Conservation (phyloP, 129 eudicot species). For the sunflower (Helianthus annuus) region DNA sequence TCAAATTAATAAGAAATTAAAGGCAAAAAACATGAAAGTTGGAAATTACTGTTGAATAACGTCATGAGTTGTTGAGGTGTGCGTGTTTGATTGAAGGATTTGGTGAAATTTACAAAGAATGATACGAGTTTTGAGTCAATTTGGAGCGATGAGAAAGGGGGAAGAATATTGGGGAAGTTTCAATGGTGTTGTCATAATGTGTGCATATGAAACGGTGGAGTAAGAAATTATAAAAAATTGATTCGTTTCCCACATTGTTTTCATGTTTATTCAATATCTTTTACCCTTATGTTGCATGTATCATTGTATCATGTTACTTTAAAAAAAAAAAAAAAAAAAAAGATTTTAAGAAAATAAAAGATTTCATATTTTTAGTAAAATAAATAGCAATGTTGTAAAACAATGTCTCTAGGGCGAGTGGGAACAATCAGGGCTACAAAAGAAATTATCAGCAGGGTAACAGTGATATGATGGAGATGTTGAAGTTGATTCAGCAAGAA, state of each 20-base stretch:
- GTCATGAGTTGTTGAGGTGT: constrained; percentile 34
- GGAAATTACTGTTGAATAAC: constrained; percentile 47
- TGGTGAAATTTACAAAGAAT: constrained; percentile 3
- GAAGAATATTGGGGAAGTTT: constrained; percentile 23
- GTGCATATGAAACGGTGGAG: neutral
- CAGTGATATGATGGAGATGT: neutral
- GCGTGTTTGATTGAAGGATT: constrained; percentile 42
- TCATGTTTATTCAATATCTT: neutral
- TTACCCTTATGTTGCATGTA: too few relatives aligned
- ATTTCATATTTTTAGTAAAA: too few relatives aligned
- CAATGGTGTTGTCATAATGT: constrained; percentile 31
- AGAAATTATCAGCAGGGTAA: too few relatives aligned
- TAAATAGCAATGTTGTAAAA: too few relatives aligned
- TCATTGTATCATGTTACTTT: too few relatives aligned
- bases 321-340: too few relatives aligned
- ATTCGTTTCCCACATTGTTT: neutral
- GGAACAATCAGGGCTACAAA: too few relatives aligned
- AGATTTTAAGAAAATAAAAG: too few relatives aligned
- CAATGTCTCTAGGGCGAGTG: too few relatives aligned
- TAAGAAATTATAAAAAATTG: neutral
- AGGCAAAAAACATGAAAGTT: constrained; percentile 25
- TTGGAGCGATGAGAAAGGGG: constrained; percentile 25
- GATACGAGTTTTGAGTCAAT: constrained; percentile 17
- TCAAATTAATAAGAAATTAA: constrained; percentile 16
- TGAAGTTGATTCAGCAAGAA: neutral